These are phyloP conservation scores for Mycena indigotica DNA, from an alignment of 768 basidiomycete species.

Conservation along the genomic window DNA sequence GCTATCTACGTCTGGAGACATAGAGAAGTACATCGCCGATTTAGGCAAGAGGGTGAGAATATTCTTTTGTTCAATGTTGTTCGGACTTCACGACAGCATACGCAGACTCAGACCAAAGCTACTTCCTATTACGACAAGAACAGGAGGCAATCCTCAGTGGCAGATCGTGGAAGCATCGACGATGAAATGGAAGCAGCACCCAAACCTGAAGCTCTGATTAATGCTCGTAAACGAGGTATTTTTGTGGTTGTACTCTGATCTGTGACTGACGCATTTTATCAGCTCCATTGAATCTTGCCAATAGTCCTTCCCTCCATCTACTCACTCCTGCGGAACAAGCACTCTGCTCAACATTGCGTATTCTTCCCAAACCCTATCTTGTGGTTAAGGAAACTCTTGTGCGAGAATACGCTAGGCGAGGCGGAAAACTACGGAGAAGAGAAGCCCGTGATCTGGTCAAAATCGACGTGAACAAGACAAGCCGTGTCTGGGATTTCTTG, in stretches of 20 bases:
- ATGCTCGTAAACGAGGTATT: constrained; percentile 50
- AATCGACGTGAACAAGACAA: constrained; percentile 92
- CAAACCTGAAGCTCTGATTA: constrained; percentile 40
- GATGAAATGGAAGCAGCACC: constrained; percentile 66
- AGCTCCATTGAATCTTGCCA: constrained; percentile 84
- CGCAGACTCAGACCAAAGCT: constrained; percentile 64
- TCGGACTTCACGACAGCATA: not conserved
- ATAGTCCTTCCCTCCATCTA: constrained; percentile 86
- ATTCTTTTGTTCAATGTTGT: constrained; percentile 5
- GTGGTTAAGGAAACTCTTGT: constrained; percentile 95
- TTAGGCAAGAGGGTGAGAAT: constrained; percentile 64
- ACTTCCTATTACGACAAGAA: constrained; percentile 55
- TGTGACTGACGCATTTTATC: not conserved
- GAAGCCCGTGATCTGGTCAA: constrained; percentile 90
- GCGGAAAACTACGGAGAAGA: constrained; percentile 83
- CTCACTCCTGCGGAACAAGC: constrained; percentile 86
- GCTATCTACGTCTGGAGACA: constrained; percentile 80
- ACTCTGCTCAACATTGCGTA: constrained; percentile 86
- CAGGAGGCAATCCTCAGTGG: constrained; percentile 55
- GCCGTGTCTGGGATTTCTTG: constrained; percentile 90
- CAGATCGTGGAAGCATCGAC: constrained; percentile 51
- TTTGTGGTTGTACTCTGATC: not conserved
- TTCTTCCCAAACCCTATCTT: constrained; percentile 93
- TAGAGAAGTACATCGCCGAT: constrained; percentile 86
- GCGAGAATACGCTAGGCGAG: constrained; percentile 87